Percentiles rank a stretch among this genome's conserved stretches.
Evolutionary conservation across 805 yeast genomes (phyloP).

Genomic region (Saccharomycopsis sp.): DNA sequence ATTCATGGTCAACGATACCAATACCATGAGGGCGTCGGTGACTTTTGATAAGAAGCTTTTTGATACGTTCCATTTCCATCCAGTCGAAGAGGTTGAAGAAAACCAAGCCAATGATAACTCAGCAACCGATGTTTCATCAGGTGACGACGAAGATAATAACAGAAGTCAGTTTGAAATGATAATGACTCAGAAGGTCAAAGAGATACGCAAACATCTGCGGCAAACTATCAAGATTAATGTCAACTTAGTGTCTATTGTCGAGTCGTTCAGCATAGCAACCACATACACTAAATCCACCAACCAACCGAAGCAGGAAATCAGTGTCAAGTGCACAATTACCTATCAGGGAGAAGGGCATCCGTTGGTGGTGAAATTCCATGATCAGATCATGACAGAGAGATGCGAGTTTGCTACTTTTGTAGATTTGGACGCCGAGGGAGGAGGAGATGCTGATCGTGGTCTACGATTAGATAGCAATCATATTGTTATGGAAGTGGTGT

Average conservation of each 20-base stretch:
- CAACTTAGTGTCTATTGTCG: constrained; percentile 42
- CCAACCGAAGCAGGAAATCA: constrained; percentile 29
- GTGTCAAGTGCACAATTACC: constrained; percentile 37
- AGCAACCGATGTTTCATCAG: constrained; percentile 7
- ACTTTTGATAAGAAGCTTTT: constrained; percentile 34
- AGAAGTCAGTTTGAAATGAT: not conserved
- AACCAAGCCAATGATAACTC: constrained; percentile 19
- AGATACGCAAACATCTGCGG: constrained; percentile 13
- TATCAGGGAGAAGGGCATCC: constrained; percentile 46
- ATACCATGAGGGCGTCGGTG: constrained; percentile 32
- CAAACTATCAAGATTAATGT: constrained; percentile 32
- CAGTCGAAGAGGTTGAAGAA: constrained; percentile 2
- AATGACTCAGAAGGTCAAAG: constrained; percentile 9
- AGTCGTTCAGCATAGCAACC: constrained; percentile 39
- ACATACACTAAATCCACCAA: constrained; percentile 21
- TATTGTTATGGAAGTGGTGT: constrained; percentile 43
- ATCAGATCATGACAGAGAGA: constrained; percentile 43
- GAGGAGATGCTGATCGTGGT: constrained; percentile 22
- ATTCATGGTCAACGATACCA: constrained; percentile 42
- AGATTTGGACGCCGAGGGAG: constrained; percentile 30
- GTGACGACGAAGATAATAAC: not conserved
- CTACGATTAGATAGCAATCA: constrained; percentile 39
- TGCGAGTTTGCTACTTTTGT: constrained; percentile 50
- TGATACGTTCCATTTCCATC: constrained; percentile 27
- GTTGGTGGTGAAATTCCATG: constrained; percentile 51